Percentiles rank a stretch among this genome's conserved stretches.
Evolutionary conservation across 202 grass and related monocot species (phyloP).

Genomic region (Panicum hallii): DNA sequence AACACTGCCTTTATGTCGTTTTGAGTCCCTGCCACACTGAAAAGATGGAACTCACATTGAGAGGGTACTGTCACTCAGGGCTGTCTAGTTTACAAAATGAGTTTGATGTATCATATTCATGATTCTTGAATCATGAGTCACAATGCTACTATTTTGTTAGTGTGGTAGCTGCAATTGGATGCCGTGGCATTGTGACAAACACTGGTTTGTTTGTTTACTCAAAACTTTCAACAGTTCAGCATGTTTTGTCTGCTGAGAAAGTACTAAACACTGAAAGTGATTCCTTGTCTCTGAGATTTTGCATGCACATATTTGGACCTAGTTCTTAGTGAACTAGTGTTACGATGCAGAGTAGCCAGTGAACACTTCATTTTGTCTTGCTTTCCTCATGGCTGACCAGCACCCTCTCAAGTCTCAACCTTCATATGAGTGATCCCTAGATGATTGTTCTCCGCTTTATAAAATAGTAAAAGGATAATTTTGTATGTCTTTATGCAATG

Average conservation of each 20-base stretch:
- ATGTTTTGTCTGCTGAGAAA: neutral
- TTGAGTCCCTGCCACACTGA: neutral
- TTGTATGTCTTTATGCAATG: neutral
- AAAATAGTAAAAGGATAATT: neutral
- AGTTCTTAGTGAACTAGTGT: neutral
- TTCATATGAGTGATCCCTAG: neutral
- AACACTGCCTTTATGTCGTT: neutral
- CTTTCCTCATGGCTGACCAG: neutral
- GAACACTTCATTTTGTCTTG: neutral
- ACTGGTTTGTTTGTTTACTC: neutral
- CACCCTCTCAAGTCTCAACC: neutral
- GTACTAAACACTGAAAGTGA: neutral
- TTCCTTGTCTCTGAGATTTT: neutral
- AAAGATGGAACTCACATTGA: neutral
- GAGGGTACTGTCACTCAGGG: neutral
- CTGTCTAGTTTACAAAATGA: neutral
- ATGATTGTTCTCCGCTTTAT: neutral
- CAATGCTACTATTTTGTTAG: conserved; percentile 2
- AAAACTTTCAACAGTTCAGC: neutral
- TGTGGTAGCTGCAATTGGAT: neutral
- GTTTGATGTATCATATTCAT: neutral
- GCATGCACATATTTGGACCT: neutral
- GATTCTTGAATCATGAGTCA: neutral
- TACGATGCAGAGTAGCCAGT: neutral
- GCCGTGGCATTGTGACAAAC: neutral